Conservation (phyloP, 345 rosid species). For the Bruguiera sexangula region DNA sequence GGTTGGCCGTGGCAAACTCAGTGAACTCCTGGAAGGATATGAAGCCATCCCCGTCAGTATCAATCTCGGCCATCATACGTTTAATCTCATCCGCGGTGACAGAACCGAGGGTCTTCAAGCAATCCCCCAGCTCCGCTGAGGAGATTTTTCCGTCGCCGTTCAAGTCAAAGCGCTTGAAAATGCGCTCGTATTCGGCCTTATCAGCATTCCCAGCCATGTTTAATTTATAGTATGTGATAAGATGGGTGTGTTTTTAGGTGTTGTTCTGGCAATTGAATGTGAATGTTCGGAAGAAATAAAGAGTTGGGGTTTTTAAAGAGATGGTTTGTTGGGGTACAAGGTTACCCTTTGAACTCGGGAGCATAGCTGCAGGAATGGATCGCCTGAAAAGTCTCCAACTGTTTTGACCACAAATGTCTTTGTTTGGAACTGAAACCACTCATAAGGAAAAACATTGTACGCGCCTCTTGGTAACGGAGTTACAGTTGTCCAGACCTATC, state of each 20-base stretch:
- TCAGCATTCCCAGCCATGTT: constrained; percentile 60
- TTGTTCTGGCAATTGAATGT: not conserved
- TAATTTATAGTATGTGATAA: not conserved
- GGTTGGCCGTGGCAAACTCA: constrained; percentile 68
- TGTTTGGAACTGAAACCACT: too few species aligned
- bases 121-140: constrained; percentile 64
- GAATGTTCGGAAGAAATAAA: not conserved
- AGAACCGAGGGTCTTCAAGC: constrained; percentile 62
- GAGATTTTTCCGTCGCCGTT: constrained; percentile 89
- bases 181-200: constrained; percentile 49
- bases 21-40: constrained; percentile 69
- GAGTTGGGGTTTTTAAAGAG: constrained; percentile 21
- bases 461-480: too few species aligned
- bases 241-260: constrained; percentile 10
- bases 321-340: constrained; percentile 8
- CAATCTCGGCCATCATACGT: constrained; percentile 90
- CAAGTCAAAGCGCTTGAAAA: constrained; percentile 78
- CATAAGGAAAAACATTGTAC: too few species aligned
- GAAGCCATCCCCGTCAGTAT: constrained; percentile 82
- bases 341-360: constrained; percentile 26
- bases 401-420: not conserved
- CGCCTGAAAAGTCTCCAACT: constrained; percentile 20
- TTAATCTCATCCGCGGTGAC: constrained; percentile 56
- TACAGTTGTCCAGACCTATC: too few species aligned
- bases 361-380: constrained; percentile 22